Conservation (phyloP, 148 eudicot species). For the Spergularia bocconei region DNA sequence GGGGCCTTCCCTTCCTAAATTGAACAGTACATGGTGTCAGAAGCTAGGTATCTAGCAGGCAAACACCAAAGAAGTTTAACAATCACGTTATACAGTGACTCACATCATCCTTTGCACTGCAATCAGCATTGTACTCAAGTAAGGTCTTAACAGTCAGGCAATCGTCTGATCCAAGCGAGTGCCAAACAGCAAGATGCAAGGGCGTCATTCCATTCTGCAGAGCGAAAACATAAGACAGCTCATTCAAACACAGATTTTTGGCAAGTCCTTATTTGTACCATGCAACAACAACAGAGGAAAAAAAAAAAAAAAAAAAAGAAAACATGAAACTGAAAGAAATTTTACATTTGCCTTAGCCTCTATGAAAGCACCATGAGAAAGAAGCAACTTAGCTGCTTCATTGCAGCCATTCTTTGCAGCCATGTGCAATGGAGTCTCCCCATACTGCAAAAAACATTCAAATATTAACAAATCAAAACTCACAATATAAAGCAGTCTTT, state of each 20-base stretch:
- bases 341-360: constrained; percentile 96
- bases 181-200: constrained; percentile 97
- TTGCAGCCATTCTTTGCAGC: constrained; percentile 97
- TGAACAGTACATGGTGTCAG: constrained; percentile 13
- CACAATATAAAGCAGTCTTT: not conserved
- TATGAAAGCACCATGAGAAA: constrained; percentile 76
- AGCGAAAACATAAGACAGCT: constrained; percentile 6
- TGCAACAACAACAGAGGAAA: no score
- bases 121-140: constrained; percentile 84
- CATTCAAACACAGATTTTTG: constrained; percentile 1
- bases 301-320: no score
- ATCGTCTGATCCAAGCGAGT: constrained; percentile 70
- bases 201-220: constrained; percentile 99
- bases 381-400: constrained; percentile 85
- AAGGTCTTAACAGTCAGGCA: constrained; percentile 74
- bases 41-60: not conserved
- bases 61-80: not conserved
- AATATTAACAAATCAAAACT: not conserved
- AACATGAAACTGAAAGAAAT: not conserved
- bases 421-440: constrained; percentile 99
- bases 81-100: constrained; percentile 18
- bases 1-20: constrained; percentile 85
- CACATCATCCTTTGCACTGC: constrained; percentile 88
- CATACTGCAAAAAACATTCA: constrained; percentile 55
- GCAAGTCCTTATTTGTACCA: not conserved